phyloP scores from a whole-genome alignment of 75 land plant species.

The Larix kaempferi region DNA sequence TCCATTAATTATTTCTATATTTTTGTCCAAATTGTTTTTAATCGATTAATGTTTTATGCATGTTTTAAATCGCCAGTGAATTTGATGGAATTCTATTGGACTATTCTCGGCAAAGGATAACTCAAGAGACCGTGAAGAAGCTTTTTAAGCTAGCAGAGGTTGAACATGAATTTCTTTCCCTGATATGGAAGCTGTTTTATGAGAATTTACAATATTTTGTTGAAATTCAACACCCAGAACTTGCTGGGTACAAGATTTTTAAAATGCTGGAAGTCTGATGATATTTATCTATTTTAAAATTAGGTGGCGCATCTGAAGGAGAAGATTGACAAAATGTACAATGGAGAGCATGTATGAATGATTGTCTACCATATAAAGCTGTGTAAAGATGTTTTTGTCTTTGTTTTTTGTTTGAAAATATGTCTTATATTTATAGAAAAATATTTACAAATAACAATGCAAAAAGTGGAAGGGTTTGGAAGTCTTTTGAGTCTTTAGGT shows the following conservation, averaged over 20 bases:
- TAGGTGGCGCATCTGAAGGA: constrained; percentile 76
- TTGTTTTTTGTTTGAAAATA: too few species aligned
- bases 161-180: constrained; percentile 6
- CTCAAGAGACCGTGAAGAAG: constrained; percentile 58
- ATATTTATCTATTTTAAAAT: neutral
- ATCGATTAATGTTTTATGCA: neutral
- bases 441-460: too few species aligned
- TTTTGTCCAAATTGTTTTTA: neutral
- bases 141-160: constrained; percentile 80
- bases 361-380: neutral
- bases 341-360: constrained; percentile 69
- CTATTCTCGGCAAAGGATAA: constrained; percentile 77
- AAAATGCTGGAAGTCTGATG: neutral
- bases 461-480: too few species aligned
- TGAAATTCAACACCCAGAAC: constrained; percentile 4
- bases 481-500: neutral
- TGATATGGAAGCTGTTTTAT: neutral
- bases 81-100: constrained; percentile 80
- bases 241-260: neutral
- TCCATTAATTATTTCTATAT: neutral
- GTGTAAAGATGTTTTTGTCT: neutral
- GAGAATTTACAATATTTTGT: neutral
- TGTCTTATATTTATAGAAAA: too few species aligned
- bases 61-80: constrained; percentile 35
- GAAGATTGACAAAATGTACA: constrained; percentile 82